Evolutionary conservation across 495 filamentous ascomycete species (phyloP), one percentile per base, ranked within the genome.

Genomic region (Podospora bellae-mahoneyi): DNA sequence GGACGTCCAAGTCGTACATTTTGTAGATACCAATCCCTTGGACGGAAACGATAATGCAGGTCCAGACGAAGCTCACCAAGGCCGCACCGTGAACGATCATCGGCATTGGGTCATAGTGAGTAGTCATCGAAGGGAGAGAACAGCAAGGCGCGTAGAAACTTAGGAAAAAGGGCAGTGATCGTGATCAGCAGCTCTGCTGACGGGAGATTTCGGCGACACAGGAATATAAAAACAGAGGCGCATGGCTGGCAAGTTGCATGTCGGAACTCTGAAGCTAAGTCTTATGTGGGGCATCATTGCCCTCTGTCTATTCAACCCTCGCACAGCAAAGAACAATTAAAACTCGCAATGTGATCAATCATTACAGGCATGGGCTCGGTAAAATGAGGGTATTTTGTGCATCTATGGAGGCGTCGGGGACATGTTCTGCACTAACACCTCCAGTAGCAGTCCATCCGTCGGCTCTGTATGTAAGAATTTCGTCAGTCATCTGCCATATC

Each of bases 1-100:
- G 23, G 66, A 19, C 39, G 34, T 48, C 55, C 19, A 20, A 39
- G 15, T 32, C 13, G 71, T 78, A 87, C 86, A 88, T 74, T 65
- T 84, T 78, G 61, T 74, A 79, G 68, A 81, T 80, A 39, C 86
- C 86, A 67, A 86, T 81, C 9, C 64, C 64, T 66, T 86, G 82
- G 54, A 88, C 83, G 23, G 79, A 7, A 23, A 84, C 64, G 44
- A 88, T 79, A 53, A 78, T 58, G 62, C 75, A 75, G 65, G 79
- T 83, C 86, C 85, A 88, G 70, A 79, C 64, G 39, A 83, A 71
- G 66, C 79, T 83, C 7, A 76, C 77, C 67, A 75, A 76, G 74
- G 84, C 83, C 20, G 80, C 63, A 61, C 77, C 71, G 67, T 84
- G 75, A 66, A 78, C 55, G 39, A 77, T 72, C 28, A 72, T 68